Evolutionary conservation across 2,329 filamentous ascomycete species (phyloP), one percentile per base, ranked within the genome.

Genomic region (Cytospora paraplurivora): DNA sequence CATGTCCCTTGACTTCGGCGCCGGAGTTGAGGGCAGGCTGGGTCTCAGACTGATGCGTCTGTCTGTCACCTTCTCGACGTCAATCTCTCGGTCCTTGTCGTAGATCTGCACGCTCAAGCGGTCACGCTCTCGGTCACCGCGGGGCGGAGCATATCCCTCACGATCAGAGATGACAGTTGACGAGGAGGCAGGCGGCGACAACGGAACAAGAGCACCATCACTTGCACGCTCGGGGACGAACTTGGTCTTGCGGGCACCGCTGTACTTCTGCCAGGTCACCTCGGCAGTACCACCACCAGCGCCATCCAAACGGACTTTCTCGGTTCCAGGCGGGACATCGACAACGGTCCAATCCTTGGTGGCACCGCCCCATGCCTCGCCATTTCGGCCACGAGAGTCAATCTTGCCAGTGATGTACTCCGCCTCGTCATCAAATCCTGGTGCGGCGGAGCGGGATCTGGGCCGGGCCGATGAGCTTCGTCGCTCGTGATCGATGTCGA

Each of bases 281-380:
- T 95, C 91, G 67, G 92, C 88, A 44, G 80, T 81, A n/a, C 82
- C 89, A 55, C 90, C 90, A 21, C 91, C 91, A 32, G 86, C 82
- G 59, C 91, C 91, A 69, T 95, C 90, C 88, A 95, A 89, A 60
- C 85, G 84, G n/a, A 95, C 88, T 49, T 89, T 85, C 77, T 91
- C 89, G 0, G 91, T 94, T 64, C 92, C 92, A 0, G 92, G 90
- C 1, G 91, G 92, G 47, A 96, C 88, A 75, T 96, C 92, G 44
- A 96, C 84, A 67, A 96, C 90, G 60, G 86, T 83, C 91, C 92
- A 96, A 71, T 87, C 89, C 67, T 85, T 87, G 41, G 89, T 92
- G 19, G 86, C 87, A 59, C 91, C 90, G 69, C 90, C 85, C 73
- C 83, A 87, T 27, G 89, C 90, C 75, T 94, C 91, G 59, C 89